These are phyloP conservation scores for Magnolia sinica DNA, from an alignment of 164 flowering plant species.

Conservation along the genomic window DNA sequence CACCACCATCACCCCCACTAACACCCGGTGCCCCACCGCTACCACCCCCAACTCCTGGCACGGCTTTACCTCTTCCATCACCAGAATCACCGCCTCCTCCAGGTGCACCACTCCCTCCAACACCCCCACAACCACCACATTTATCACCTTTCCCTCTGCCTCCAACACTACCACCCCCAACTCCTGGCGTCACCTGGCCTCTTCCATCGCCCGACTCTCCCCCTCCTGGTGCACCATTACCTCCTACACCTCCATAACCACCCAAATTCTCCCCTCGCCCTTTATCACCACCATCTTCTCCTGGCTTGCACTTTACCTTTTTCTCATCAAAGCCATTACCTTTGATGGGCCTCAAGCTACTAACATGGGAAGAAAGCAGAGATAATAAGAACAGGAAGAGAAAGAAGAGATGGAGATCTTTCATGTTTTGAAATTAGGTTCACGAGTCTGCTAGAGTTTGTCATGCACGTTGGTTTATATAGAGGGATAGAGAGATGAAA, in stretches of 20 bases:
- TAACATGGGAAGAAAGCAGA: constrained; percentile 3
- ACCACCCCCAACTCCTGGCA: too few relatives aligned
- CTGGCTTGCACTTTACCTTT: background rate
- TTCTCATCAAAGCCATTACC: background rate
- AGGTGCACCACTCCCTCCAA: background rate
- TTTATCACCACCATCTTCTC: background rate
- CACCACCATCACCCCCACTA: background rate
- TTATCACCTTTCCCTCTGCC: background rate
- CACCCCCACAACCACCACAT: constrained; percentile 5
- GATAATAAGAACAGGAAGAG: background rate
- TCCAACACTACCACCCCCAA: background rate
- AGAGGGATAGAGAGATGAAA: background rate
- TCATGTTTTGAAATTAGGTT: background rate
- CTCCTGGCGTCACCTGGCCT: too few relatives aligned
- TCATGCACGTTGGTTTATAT: background rate
- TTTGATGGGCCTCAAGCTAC: constrained; percentile 4
- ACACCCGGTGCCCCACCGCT: background rate
- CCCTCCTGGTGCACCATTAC: background rate
- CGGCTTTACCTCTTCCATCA: background rate
- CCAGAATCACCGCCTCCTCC: background rate
- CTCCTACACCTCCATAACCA: background rate
- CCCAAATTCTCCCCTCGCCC: background rate
- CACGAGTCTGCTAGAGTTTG: background rate
- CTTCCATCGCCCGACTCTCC: background rate
- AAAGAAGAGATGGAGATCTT: background rate